Evolutionary conservation across 1,284 basidiomycete genomes (phyloP).

Genomic region (Trametes pubescens): DNA sequence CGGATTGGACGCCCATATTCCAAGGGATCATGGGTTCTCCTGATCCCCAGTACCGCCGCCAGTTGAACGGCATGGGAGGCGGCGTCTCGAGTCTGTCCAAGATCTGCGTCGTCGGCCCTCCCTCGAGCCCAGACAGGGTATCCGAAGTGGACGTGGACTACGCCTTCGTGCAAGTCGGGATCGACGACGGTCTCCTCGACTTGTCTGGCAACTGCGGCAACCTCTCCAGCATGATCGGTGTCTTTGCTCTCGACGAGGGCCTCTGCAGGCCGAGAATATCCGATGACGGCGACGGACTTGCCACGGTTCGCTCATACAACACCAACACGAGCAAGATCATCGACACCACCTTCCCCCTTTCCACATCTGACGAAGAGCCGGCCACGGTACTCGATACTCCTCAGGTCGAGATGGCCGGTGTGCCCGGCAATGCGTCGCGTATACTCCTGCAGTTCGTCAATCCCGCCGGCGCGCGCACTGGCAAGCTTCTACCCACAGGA

Average conservation of each 20-base stretch:
- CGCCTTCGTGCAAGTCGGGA: constrained; percentile 66
- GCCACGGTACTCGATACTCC: constrained; percentile 57
- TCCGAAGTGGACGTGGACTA: constrained; percentile 66
- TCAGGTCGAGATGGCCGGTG: constrained; percentile 67
- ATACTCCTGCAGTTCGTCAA: constrained; percentile 73
- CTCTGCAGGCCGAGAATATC: constrained; percentile 49
- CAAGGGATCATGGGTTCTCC: constrained; percentile 87
- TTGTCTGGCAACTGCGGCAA: constrained; percentile 78
- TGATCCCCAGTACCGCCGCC: constrained; percentile 74
- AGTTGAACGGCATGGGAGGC: constrained; percentile 87
- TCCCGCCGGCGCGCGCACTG: constrained; percentile 75
- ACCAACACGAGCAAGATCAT: constrained; percentile 75
- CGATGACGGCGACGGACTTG: constrained; percentile 27
- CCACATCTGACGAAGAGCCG: constrained; percentile 33
- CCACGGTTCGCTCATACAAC: constrained; percentile 66
- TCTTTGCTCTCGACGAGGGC: constrained; percentile 69
- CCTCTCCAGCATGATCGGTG: constrained; percentile 71
- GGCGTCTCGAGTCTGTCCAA: constrained; percentile 84
- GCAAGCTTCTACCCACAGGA: constrained; percentile 72
- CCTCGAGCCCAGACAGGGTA: constrained; percentile 48
- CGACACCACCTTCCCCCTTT: constrained; percentile 70
- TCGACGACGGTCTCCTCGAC: constrained; percentile 65
- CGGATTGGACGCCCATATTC: constrained; percentile 69
- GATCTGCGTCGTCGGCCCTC: constrained; percentile 71
- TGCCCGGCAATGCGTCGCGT: constrained; percentile 67